These are phyloP conservation scores for Penicillium lagena DNA, from an alignment of 495 filamentous ascomycete species.

Conservation along the genomic window DNA sequence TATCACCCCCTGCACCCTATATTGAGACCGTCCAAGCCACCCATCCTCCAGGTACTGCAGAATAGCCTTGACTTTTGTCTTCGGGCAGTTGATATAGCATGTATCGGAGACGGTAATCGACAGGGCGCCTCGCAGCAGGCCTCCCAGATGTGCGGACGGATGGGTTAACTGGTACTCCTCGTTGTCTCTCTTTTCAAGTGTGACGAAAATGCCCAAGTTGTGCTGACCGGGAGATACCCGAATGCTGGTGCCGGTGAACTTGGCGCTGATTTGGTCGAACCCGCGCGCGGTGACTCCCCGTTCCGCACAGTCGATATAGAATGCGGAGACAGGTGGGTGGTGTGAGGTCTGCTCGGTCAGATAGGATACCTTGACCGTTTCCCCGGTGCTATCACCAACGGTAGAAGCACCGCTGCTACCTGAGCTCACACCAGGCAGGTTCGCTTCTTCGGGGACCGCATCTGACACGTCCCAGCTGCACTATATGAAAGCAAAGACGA, in stretches of 20 bases:
- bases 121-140: slow-evolving; percentile 74
- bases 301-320: slow-evolving; percentile 87
- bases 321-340: slow-evolving; percentile 95
- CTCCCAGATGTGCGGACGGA: slow-evolving; percentile 86
- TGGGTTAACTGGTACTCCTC: slow-evolving; percentile 95
- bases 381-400: slow-evolving; percentile 22
- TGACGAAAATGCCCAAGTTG: slow-evolving; percentile 94
- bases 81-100: slow-evolving; percentile 78
- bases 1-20: slow-evolving; percentile 84
- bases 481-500: slow-evolving; percentile 27
- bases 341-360: slow-evolving; percentile 98
- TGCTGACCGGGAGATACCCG: slow-evolving; percentile 86
- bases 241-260: slow-evolving; percentile 94
- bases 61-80: slow-evolving; percentile 85
- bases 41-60: slow-evolving; percentile 89
- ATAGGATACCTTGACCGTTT: slow-evolving; percentile 76
- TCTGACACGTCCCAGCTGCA: slow-evolving; percentile 93
- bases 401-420: slow-evolving; percentile 28
- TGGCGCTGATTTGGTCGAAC: slow-evolving; percentile 93
- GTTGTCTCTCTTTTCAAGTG: slow-evolving; percentile 66
- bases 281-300: slow-evolving; percentile 84
- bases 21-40: slow-evolving; percentile 87
- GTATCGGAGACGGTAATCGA: slow-evolving; percentile 82
- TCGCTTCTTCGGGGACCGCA: slow-evolving; percentile 41
- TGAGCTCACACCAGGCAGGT: slow-evolving; percentile 24